These are phyloP conservation scores for Baorangia bicolor DNA, from an alignment of 768 basidiomycete genomes.

Conservation along the genomic window DNA sequence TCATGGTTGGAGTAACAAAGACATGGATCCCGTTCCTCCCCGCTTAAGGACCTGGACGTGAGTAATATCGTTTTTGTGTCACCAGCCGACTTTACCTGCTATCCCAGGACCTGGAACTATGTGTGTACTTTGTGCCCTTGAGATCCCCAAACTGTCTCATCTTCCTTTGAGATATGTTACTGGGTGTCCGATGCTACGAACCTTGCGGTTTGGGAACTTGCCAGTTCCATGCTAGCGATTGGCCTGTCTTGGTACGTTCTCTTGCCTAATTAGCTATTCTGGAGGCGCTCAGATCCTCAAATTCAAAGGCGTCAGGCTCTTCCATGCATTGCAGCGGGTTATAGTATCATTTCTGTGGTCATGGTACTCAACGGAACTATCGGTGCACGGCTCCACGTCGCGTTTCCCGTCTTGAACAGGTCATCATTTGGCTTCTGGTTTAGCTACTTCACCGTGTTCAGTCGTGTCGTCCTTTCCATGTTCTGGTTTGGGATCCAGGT, in stretches of 20 bases:
- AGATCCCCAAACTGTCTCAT: conserved; percentile 18
- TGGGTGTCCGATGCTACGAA: conserved; percentile 31
- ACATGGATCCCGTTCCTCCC: conserved; percentile 74
- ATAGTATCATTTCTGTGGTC: conserved; percentile 66
- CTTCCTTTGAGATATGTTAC: conserved; percentile 24
- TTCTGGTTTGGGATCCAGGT: conserved; percentile 84
- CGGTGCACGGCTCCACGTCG: conserved; percentile 74
- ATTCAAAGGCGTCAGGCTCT: conserved; percentile 62
- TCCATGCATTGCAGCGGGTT: conserved; percentile 68
- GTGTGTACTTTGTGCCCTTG: conserved; percentile 53
- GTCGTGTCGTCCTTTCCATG: conserved; percentile 70
- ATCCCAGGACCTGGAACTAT: conserved; percentile 52
- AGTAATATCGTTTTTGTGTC: neutral
- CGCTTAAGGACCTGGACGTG: conserved; percentile 59
- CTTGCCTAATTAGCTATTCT: neutral
- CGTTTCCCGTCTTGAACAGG: conserved; percentile 76
- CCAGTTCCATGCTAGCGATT: conserved; percentile 71
- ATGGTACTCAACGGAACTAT: conserved; percentile 79
- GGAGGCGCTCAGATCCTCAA: neutral
- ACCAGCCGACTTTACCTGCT: neutral
- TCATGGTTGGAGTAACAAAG: conserved; percentile 66
- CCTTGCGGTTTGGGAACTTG: conserved; percentile 50
- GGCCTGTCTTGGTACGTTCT: conserved; percentile 62
- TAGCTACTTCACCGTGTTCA: conserved; percentile 82
- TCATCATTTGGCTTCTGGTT: conserved; percentile 90